A percentile compares a stretch with the other conserved stretches of the same genome.
Evolutionary conservation across 2,329 filamentous ascomycete genomes (phyloP).

Genomic region (Fusarium compactum): DNA sequence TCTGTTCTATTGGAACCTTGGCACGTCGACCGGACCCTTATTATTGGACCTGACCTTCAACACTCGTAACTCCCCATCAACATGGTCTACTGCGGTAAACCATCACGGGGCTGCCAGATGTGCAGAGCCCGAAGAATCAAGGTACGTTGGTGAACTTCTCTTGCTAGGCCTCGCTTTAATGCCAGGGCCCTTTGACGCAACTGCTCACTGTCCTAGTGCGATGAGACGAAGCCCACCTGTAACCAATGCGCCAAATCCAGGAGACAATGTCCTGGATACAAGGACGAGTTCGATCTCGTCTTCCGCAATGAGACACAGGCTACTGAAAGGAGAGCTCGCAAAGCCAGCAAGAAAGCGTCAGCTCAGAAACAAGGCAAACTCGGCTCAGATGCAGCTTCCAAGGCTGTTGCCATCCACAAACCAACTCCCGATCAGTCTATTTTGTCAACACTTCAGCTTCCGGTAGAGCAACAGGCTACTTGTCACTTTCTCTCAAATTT

Average conservation of each 20-base stretch:
- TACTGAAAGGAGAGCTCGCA: conserved; percentile 72
- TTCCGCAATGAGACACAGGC: conserved; percentile 79
- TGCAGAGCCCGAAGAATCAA: conserved; percentile 80
- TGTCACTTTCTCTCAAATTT: conserved; percentile 73
- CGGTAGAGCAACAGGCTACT: conserved; percentile 66
- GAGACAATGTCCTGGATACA: conserved; percentile 74
- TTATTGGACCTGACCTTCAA: not conserved
- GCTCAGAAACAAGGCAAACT: conserved; percentile 52
- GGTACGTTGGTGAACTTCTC: conserved; percentile 59
- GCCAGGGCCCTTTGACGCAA: not conserved
- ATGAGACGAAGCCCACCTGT: conserved; percentile 75
- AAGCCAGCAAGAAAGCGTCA: conserved; percentile 63
- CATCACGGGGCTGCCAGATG: conserved; percentile 78
- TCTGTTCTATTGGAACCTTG: conserved; percentile 8
- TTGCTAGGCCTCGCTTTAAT: not conserved
- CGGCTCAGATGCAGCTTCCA: conserved; percentile 17
- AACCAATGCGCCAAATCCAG: conserved; percentile 73
- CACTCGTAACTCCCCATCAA: conserved; percentile 34
- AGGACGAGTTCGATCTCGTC: conserved; percentile 78
- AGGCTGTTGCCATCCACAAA: conserved; percentile 30
- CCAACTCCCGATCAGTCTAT: conserved; percentile 45
- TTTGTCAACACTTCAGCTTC: conserved; percentile 55
- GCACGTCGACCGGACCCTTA: not conserved
- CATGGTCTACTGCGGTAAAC: conserved; percentile 76
- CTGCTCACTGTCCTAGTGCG: conserved; percentile 63